Percentiles rank a stretch among this genome's conserved stretches.
phyloP scores from a whole-genome alignment of 495 filamentous ascomycete species.

The Penicillium psychrofluorescens region DNA sequence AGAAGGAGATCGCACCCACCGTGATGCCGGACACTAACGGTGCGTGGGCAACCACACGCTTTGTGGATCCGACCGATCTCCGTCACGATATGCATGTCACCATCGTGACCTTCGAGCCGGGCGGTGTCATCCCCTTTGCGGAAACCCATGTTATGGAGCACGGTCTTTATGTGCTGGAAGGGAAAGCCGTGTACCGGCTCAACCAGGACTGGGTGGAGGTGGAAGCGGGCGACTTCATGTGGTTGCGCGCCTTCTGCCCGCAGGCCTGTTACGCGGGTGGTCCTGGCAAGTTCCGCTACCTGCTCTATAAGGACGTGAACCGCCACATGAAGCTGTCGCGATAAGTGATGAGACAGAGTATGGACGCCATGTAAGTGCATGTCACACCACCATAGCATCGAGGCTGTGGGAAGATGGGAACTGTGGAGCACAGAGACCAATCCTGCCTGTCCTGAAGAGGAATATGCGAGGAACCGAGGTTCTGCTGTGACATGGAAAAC shows the following conservation, averaged over 20 bases:
- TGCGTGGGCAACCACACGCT: slow-evolving; percentile 19
- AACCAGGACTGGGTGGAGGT: slow-evolving; percentile 27
- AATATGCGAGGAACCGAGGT: too few species aligned
- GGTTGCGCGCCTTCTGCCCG: slow-evolving; percentile 24
- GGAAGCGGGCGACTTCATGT: slow-evolving; percentile 26
- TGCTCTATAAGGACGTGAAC: slow-evolving; percentile 26
- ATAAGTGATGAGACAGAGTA: too few species aligned
- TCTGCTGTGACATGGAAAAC: too few species aligned
- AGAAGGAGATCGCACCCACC: slow-evolving; percentile 16
- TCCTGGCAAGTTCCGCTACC: slow-evolving; percentile 23
- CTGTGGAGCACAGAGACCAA: too few species aligned
- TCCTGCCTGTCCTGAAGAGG: too few species aligned
- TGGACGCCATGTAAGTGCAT: too few species aligned
- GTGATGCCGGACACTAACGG: slow-evolving; percentile 17
- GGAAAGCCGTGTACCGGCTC: slow-evolving; percentile 21
- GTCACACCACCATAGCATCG: too few species aligned
- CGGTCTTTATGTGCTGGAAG: slow-evolving; percentile 19
- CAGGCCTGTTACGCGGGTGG: slow-evolving; percentile 26
- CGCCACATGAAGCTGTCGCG: slow-evolving; percentile 23
- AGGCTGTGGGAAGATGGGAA: too few species aligned
- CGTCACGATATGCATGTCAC: slow-evolving; percentile 24
- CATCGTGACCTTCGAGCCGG: slow-evolving; percentile 20
- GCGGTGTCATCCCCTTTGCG: slow-evolving; percentile 18
- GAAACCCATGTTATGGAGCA: slow-evolving; percentile 24
- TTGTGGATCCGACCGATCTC: slow-evolving; percentile 18